Evolutionary conservation across 2,329 filamentous ascomycete genomes (phyloP), one percentile per base, ranked within the genome.

Genomic region (Elsinoe australis): DNA sequence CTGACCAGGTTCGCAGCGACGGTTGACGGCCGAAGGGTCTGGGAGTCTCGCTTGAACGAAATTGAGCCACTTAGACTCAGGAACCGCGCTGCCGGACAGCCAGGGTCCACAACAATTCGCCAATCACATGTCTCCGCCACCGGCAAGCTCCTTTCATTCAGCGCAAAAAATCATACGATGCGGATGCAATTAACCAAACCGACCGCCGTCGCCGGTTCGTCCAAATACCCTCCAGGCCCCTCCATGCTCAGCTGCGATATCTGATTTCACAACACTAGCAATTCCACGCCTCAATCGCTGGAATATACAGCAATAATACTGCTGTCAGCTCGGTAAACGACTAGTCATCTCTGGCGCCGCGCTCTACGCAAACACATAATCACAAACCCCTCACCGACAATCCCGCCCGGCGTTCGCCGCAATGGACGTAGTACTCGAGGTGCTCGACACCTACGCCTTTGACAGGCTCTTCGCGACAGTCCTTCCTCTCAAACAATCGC

Each of bases 351-450:
- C 5, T 5, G 5, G 31, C 31, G n/a, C 17, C 35, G 15, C 35
- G 19, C 15, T 38, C 18, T 5, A 9, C 36, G 7, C 36, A 12
- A 39, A 39, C 4, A 39, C 18, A 31, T 26, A 29, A 31, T 32
- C 17, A 21, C 39, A 44, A 44, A 17, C 24, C 24, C 46, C 33
- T 48, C 42, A 47, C 42, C 31, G 14, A 29, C 35, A 17, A n/a
- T 21, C 39, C 35, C 29, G 45, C 44, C 12, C 26, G n/a, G 42
- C 49, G 19, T 26, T 50, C 51, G 48, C 55, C 70, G 72, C 64
- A 66, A 95, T 96, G 90, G 90, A 96, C 74, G 80, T 95, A 69
- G 80, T 92, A 36, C 83, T 95, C 56, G 89, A 95, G 68, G 59
- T 89, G 52, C 76, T 79, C 67, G 90, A 96, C 69, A 86, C 82